Evolutionary conservation across 495 filamentous ascomycete genomes (phyloP), one percentile per base, ranked within the genome.

Genomic region (Aspergillus taichungensis): DNA sequence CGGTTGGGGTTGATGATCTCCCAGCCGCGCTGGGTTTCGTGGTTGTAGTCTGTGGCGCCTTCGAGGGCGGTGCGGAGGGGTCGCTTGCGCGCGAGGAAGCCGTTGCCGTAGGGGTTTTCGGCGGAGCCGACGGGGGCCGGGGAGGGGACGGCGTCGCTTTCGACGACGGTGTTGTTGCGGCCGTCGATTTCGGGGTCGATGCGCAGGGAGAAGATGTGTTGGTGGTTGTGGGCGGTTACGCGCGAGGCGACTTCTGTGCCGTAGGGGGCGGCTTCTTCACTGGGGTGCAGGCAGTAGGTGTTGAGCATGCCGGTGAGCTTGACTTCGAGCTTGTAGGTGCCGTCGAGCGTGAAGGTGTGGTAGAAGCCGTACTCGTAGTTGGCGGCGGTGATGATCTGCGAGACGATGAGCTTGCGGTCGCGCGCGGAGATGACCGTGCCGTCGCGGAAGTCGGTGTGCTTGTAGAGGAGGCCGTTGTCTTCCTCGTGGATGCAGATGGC

Each of bases 391-490:
- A 82, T 76, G 55, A 81, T 79, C 13, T 72, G 69, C 37, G 81
- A 79, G 31, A 91, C 47, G 7, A 89, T 83, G 0, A 91, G 64
- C 60, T 88, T 82, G 5, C 86, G 76, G 37, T 77, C 72, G 1
- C 86, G 77, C 2, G 76, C 79, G 2, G 87, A 76, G 24, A 82
- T 78, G 1, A 77, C 79, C 0, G 80, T 75, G 34, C 72, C 71
- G 10, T 85, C 87, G 2, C 85, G 78, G 69, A 81, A 87, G 59
- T 91, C 88, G 18, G 82, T 88, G 63, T 91, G 86, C 54, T 91
- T 91, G 77, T 82, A 89, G 3, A 78, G 76, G 33, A 90, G 84
- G 14, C 85, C 85, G 37, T 70, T 72, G 51, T 85, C 82, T 49
- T 85, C 81, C 52, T 87, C 83, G 55, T 91, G 86, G 28, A 89